phyloP scores from a whole-genome alignment of 2,329 filamentous ascomycete species.

The Penicillium capsulatum region DNA sequence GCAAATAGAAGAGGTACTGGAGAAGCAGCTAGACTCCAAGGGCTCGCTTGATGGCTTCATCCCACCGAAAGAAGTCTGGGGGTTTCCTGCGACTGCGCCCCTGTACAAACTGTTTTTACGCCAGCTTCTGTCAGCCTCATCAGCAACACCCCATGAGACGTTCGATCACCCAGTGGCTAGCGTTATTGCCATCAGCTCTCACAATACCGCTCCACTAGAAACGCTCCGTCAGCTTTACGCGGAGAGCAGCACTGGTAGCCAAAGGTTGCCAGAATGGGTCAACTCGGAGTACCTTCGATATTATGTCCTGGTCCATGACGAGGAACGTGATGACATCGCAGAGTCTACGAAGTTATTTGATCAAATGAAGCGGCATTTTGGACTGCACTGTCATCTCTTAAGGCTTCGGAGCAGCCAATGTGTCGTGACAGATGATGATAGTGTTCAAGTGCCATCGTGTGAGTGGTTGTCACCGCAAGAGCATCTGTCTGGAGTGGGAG shows the following conservation, averaged over 20 bases:
- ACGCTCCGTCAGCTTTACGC: constrained; percentile 78
- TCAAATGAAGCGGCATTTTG: constrained; percentile 98
- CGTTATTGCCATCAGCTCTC: constrained; percentile 90
- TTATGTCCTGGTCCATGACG: constrained; percentile 94
- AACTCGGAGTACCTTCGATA: constrained; percentile 90
- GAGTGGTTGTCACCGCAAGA: constrained; percentile 88
- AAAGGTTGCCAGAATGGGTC: constrained; percentile 75
- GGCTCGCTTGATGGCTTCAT: constrained; percentile 43
- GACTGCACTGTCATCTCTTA: constrained; percentile 88
- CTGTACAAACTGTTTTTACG: constrained; percentile 84
- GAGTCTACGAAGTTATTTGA: constrained; percentile 89
- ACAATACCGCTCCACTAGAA: constrained; percentile 77
- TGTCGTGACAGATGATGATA: constrained; percentile 86
- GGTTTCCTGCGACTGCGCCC: constrained; percentile 56
- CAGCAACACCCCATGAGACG: constrained; percentile 80
- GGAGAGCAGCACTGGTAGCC: constrained; percentile 73
- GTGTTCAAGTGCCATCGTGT: constrained; percentile 70
- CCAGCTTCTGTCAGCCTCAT: constrained; percentile 73
- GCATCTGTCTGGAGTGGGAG: constrained; percentile 70
- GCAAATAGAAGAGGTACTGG: constrained; percentile 75
- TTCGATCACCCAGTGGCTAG: constrained; percentile 93
- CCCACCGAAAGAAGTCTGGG: constrained; percentile 29
- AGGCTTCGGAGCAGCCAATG: constrained; percentile 79
- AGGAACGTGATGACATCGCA: constrained; percentile 87
- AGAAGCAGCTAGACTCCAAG: constrained; percentile 71